A percentile compares a stretch with the other conserved stretches of the same genome.
These are phyloP conservation scores for Cicer bijugum DNA, from an alignment of 306 rosid genomes.

Conservation along the genomic window DNA sequence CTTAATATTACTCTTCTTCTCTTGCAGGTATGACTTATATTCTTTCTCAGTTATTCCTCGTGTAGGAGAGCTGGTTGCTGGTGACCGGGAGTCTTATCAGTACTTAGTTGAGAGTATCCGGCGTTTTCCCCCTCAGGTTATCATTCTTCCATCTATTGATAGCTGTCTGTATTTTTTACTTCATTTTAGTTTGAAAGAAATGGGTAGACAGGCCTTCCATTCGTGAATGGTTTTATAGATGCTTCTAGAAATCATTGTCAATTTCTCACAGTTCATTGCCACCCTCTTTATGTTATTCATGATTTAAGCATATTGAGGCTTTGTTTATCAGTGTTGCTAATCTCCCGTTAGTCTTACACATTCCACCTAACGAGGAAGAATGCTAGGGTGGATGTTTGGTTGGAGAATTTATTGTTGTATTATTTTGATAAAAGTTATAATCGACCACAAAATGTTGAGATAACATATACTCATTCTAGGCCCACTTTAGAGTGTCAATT, in stretches of 20 bases:
- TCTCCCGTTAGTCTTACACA: slow-evolving; percentile 1
- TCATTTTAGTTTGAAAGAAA: slow-evolving; percentile 18
- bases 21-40: slow-evolving; percentile 73
- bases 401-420: slow-evolving; percentile 4
- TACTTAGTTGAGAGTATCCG: slow-evolving; percentile 95
- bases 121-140: slow-evolving; percentile 89
- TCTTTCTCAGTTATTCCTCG: slow-evolving; percentile 80
- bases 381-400: slow-evolving; percentile 23
- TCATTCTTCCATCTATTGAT: slow-evolving; percentile 32
- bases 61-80: slow-evolving; percentile 79
- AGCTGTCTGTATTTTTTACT: slow-evolving; percentile 29
- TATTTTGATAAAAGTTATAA: slow-evolving; percentile 24
- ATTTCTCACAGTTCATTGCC: not conserved
- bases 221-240: slow-evolving; percentile 1
- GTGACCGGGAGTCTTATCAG: slow-evolving; percentile 87
- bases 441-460: not conserved
- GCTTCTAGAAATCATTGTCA: not conserved
- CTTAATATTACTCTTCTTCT: slow-evolving; percentile 43
- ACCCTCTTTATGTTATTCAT: slow-evolving; percentile 4
- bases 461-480: slow-evolving; percentile 5
- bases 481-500: slow-evolving; percentile 23
- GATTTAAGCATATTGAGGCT: not conserved
- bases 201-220: not conserved
- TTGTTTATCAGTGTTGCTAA: slow-evolving; percentile 22
- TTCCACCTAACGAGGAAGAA: slow-evolving; percentile 14